Conservation (phyloP, 1,139 yeast species). For the Arxiozyma bovina region DNA sequence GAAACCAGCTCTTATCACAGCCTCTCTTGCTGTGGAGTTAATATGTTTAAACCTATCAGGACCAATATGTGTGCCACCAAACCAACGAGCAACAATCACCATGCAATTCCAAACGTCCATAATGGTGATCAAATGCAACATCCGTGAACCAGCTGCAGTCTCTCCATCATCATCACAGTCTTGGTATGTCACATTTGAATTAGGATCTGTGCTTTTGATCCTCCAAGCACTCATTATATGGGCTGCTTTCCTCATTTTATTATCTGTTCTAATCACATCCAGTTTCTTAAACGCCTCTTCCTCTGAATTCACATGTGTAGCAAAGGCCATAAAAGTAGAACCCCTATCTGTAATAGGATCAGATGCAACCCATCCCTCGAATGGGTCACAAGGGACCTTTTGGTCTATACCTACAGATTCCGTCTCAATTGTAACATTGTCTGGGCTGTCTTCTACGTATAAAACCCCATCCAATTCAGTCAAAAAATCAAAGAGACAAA, state of each 20-base stretch:
- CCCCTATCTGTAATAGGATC: conserved; percentile 76
- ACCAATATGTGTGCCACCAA: conserved; percentile 84
- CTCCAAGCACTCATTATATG: conserved; percentile 89
- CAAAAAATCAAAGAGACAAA: conserved; percentile 70
- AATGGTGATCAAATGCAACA: conserved; percentile 68
- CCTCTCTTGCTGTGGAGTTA: conserved; percentile 81
- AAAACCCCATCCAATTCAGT: conserved; percentile 53
- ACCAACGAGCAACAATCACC: conserved; percentile 84
- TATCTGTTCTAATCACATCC: conserved; percentile 49
- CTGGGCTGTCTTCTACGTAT: conserved; percentile 26
- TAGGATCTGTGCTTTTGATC: conserved; percentile 35
- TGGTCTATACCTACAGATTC: conserved; percentile 7
- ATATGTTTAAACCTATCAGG: conserved; percentile 93
- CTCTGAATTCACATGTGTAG: conserved; percentile 49
- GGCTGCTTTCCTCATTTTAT: conserved; percentile 55
- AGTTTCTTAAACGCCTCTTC: conserved; percentile 55
- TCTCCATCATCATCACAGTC: conserved; percentile 98
- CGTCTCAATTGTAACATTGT: conserved; percentile 8
- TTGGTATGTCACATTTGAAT: conserved; percentile 41
- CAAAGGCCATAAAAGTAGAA: conserved; percentile 77
- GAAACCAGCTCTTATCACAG: conserved; percentile 57
- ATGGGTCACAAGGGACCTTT: conserved; percentile 33
- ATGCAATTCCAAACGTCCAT: conserved; percentile 82
- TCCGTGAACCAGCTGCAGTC: conserved; percentile 87
- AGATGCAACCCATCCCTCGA: conserved; percentile 65